Evolutionary conservation across 768 basidiomycete genomes (phyloP).

Genomic region (Phanerochaete carnosa): DNA sequence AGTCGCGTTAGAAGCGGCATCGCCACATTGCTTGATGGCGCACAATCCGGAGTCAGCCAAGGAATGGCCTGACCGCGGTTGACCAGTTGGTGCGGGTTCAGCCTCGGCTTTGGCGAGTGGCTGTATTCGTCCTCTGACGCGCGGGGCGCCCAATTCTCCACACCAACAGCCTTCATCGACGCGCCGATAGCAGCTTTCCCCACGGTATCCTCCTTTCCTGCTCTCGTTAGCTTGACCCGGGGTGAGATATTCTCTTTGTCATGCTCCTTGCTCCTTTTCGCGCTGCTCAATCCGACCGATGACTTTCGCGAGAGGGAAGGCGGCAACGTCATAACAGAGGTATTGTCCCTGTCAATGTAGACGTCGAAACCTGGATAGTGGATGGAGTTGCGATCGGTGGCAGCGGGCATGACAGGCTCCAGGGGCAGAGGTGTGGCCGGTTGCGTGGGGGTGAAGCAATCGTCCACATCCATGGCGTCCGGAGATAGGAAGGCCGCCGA

Average conservation of each 20-base stretch:
- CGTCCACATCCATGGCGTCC: neutral
- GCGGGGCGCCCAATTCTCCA: neutral
- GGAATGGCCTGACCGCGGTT: neutral
- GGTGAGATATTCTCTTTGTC: slow-evolving; percentile 56
- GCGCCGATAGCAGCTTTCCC: neutral
- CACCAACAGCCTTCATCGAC: neutral
- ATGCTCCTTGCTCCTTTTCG: slow-evolving; percentile 34
- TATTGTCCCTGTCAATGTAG: slow-evolving; percentile 40
- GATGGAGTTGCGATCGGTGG: slow-evolving; percentile 50
- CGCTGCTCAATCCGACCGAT: neutral
- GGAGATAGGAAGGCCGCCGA: neutral
- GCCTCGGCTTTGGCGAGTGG: neutral
- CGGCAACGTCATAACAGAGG: neutral
- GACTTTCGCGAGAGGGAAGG: neutral
- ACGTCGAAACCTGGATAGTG: slow-evolving; percentile 70
- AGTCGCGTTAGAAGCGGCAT: neutral
- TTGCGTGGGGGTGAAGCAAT: neutral
- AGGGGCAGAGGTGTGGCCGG: neutral
- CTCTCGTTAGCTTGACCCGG: neutral
- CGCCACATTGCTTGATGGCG: neutral
- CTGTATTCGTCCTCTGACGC: neutral
- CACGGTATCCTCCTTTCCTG: neutral
- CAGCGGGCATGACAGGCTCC: slow-evolving; percentile 28
- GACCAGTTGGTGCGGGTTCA: neutral
- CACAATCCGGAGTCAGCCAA: neutral